Base-by-base conservation (phyloP, 495 filamentous ascomycete species). In the Immersiella caudata region DNA sequence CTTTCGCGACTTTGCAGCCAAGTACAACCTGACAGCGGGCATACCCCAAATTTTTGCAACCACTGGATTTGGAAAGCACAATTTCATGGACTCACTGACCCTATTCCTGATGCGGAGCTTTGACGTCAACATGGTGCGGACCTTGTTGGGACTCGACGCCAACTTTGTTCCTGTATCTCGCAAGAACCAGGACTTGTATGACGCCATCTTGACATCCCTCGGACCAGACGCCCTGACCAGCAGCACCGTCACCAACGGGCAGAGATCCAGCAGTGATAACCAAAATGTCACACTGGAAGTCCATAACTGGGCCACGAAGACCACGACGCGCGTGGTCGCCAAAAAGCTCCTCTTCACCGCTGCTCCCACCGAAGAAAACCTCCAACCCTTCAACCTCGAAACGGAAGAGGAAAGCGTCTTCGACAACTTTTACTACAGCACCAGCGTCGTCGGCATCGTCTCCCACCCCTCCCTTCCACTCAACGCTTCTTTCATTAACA, bases 1-100 rank as follows among this genome's bases (percentile, higher is more conserved):
- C 0, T 84, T 80, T 60, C 73, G 75, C 5, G 70, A 82, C 11
- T 83, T 85, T 65, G 66, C 79, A 46, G 74, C 66, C 46, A 83
- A 82, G 64, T 76, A 83, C 73, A 75, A 75, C 61, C 73, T 83
- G n/a, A 67, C 78, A 25, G 76, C 74, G 5, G 65, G 22, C 54
- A 71, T 79, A 6, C 69, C 74, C 22, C 64, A 59, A 24, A 72
- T 78, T 54, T 76, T 75, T 60, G 71, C 76, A n/a, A 77, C 76
- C 16, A 78, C 74, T 3, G 69, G 66, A 25, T 73, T 77, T 27
- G 79, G 77, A 16, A 70, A 78, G 27, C 78, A 76, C 40, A 76
- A 82, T 61, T 73, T 83, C 65, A 70, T 76, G 61, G 70, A 75
- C 21, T 66, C 70, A 12, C 73, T 78, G 16, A 81, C 80, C 6